A percentile compares a stretch with the other conserved stretches of the same genome.
phyloP scores from a whole-genome alignment of 148 eudicot genomes.

The Dysphania ambrosioides region DNA sequence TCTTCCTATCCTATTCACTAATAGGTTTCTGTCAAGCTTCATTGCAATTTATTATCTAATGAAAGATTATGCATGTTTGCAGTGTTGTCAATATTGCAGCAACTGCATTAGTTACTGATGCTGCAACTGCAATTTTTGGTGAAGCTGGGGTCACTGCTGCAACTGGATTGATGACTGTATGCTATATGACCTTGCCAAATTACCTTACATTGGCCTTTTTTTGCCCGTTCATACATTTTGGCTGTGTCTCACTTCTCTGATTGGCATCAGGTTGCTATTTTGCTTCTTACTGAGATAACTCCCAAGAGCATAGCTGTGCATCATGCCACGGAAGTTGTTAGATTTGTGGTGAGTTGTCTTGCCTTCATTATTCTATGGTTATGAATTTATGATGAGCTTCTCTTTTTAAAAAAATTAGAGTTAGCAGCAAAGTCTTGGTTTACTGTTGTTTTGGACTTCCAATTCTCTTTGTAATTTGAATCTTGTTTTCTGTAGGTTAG shows the following conservation, averaged over 20 bases:
- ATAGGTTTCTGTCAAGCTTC: neutral
- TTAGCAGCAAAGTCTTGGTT: neutral
- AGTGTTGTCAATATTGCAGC: constrained; percentile 98
- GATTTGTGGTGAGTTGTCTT: constrained; percentile 81
- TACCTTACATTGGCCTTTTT: neutral
- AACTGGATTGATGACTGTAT: constrained; percentile 97
- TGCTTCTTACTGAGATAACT: constrained; percentile 98
- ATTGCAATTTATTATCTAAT: constrained; percentile 20
- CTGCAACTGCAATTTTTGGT: constrained; percentile 89
- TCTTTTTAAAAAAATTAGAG: neutral
- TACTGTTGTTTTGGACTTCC: neutral
- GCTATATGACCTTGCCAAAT: constrained; percentile 16
- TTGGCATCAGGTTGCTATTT: constrained; percentile 70
- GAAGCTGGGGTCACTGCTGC: constrained; percentile 98
- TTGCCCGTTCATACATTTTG: neutral
- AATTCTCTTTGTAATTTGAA: neutral
- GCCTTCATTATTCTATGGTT: neutral
- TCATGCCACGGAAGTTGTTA: constrained; percentile 94
- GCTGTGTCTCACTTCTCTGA: neutral
- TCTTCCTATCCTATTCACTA: constrained; percentile 13
- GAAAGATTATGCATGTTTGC: constrained; percentile 33
- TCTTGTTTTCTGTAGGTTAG: constrained; percentile 67
- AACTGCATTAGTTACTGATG: constrained; percentile 95
- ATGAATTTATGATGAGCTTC: neutral
- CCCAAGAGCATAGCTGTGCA: constrained; percentile 99